Evolutionary conservation across 176 grass and related monocot genomes (phyloP), one percentile per base, ranked within the genome.

Genomic region (Lolium rigidum): DNA sequence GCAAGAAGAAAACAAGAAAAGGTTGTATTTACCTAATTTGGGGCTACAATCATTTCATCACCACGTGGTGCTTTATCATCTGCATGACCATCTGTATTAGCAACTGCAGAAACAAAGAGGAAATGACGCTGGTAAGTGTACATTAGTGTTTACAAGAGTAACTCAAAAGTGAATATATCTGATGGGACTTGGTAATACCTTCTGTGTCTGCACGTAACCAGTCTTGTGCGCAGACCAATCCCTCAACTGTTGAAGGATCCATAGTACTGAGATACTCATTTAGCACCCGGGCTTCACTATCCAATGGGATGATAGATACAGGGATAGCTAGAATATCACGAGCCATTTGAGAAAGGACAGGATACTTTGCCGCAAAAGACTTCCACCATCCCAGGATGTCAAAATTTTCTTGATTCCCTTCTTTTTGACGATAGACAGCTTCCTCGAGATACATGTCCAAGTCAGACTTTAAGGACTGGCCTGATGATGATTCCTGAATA

Each of bases 401-500:
- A 96, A 99, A 99, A 84, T 90, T 89, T 83, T 90, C 97, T 64
- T 70, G 88, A 80, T 85, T 88, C 62, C 90, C 91, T 76, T 94
- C 94, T 70, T 94, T 99, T 80, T 88, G 81, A 57, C 90, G 93
- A 86, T 96, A 95, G 52, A 99, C 94, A 9, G 92, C 86, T 83
- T 99, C 97, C 86, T 99, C 97, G 7, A 99, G 90, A 70, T 99
- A 99, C 90, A 99, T 90, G 83, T 96, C 97, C 80, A 99, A 83
- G 87, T 99, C 97, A 69, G 97, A 91, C 80, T 95, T 99, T 47
- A 93, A 83, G 21, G 92, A 87, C 83, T 99, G 97, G 57, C 94
- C 92, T 63, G 97, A 92, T 71, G 97, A 99, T 26, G 92, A 93
- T 78, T 99, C 97, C 77, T 99, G 88, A 82, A 99, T 93, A 86